Evolutionary conservation across 257 asterid species (phyloP).

Genomic region (Anisodus tanguticus): DNA sequence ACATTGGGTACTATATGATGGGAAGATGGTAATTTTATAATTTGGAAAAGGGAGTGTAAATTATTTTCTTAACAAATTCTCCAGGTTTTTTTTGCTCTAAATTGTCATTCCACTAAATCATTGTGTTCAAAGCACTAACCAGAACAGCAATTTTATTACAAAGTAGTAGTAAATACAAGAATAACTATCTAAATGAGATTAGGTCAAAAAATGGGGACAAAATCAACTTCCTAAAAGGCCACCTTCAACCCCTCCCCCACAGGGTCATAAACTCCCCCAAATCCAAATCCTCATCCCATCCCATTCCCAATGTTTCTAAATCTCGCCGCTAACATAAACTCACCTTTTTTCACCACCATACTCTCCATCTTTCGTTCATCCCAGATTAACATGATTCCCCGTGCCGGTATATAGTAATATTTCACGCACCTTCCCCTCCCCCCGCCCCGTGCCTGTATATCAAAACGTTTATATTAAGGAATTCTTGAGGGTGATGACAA

Average conservation of each 20-base stretch:
- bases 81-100: background rate
- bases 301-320: background rate
- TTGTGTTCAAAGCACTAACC: background rate
- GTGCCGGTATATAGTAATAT: background rate
- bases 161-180: background rate
- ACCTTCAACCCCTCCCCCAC: background rate
- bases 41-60: background rate
- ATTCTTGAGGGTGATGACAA: conserved; percentile 4
- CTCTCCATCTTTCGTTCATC: conserved; percentile 1
- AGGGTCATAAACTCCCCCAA: background rate
- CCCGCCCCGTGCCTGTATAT: background rate
- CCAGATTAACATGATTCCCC: background rate
- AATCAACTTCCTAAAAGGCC: background rate
- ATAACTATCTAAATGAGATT: conserved; percentile 12
- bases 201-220: background rate
- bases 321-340: background rate
- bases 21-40: conserved; percentile 10
- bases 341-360: background rate
- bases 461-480: conserved; percentile 5
- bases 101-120: conserved; percentile 8
- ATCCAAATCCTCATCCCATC: background rate
- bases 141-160: background rate
- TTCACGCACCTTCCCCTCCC: background rate
- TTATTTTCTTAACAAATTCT: conserved; percentile 5
- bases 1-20: no score